Base-by-base conservation (phyloP, 2,329 filamentous ascomycete species). In the Metarhizium album region DNA sequence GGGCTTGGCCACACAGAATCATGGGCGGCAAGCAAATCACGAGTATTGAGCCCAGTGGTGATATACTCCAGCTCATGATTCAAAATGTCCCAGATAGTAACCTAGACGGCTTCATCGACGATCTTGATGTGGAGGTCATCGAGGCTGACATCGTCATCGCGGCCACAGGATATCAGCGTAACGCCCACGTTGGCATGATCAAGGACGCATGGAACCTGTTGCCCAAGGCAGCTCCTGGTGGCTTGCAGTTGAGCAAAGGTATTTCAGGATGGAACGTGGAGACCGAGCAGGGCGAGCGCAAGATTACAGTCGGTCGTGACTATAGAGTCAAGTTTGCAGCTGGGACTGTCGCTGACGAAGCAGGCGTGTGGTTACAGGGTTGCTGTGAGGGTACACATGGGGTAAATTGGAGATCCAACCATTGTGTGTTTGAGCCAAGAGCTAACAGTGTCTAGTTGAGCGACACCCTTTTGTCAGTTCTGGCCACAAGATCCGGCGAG, bases 301-400 rank as follows among this genome's bases (percentile, higher is more conserved):
- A 79, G 53, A 84, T 88, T 70, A 74, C 75, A 16, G 86, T 95
- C 1, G 74, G 75, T 31, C 79, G 91, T 49, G 80, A 96, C 65
- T 97, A 97, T 67, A 77, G 77, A 48, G 80, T 96, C 46, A 72
- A 83, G 52, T 89, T 94, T 63, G 75, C 79, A 46, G 71, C 78
- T 1, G 83, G 79, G 29, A 75, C 78, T 46, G 84, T 97, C 33
- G 77, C 81, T n/a, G 64, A 75, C 0, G 80, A 83, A 43, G 85
- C 88, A 14, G 90, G 90, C 3, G 75, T 97, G 52, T 97, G 87
- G 85, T 74, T 97, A 59, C 93, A 97, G 67, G 91, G 91, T 31
- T 96, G 90, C 71, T 94, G 90, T 65, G 90, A 97, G 73, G 82
- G 77, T 54, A 95, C 90, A 33, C 91, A 97, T 67, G 91, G 91